A percentile compares a stretch with the other conserved stretches of the same genome.
phyloP scores from a whole-genome alignment of 2,329 filamentous ascomycete genomes.

The Neophaeococcomyces mojaviensis region DNA sequence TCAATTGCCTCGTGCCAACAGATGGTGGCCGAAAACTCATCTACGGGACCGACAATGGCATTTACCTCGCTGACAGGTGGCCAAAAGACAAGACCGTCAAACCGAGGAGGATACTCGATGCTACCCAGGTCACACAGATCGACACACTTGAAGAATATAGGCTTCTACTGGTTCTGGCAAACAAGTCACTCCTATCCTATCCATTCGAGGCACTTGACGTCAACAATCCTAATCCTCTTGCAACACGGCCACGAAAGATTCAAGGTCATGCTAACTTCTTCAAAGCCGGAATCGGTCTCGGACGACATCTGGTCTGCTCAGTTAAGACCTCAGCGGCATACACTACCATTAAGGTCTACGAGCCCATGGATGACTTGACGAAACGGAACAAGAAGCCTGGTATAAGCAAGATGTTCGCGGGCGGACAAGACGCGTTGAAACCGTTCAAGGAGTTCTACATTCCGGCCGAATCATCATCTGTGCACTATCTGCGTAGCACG shows the following conservation, averaged over 20 bases:
- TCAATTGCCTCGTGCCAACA: conserved; percentile 94
- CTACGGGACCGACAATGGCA: conserved; percentile 87
- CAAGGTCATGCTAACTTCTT: conserved; percentile 97
- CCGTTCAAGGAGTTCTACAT: conserved; percentile 99
- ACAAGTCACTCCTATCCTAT: conserved; percentile 88
- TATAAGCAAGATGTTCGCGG: conserved; percentile 90
- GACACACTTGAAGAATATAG: conserved; percentile 95
- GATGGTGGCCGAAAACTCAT: conserved; percentile 93
- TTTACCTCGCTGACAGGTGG: conserved; percentile 86
- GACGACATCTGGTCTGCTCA: conserved; percentile 88
- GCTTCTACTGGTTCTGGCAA: conserved; percentile 80
- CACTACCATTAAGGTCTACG: conserved; percentile 97
- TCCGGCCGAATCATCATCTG: conserved; percentile 92
- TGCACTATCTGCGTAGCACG: conserved; percentile 95
- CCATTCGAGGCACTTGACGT: conserved; percentile 79
- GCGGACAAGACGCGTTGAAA: conserved; percentile 87
- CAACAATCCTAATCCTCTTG: conserved; percentile 63
- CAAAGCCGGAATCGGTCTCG: conserved; percentile 90
- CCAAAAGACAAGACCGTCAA: conserved; percentile 66
- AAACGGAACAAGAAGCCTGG: conserved; percentile 95
- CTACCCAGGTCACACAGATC: conserved; percentile 81
- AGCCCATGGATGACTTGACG: conserved; percentile 89
- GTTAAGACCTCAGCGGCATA: conserved; percentile 91
- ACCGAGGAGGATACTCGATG: conserved; percentile 78
- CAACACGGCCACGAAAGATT: conserved; percentile 89